Conservation (phyloP, 148 eudicot species). For the Silene latifolia region DNA sequence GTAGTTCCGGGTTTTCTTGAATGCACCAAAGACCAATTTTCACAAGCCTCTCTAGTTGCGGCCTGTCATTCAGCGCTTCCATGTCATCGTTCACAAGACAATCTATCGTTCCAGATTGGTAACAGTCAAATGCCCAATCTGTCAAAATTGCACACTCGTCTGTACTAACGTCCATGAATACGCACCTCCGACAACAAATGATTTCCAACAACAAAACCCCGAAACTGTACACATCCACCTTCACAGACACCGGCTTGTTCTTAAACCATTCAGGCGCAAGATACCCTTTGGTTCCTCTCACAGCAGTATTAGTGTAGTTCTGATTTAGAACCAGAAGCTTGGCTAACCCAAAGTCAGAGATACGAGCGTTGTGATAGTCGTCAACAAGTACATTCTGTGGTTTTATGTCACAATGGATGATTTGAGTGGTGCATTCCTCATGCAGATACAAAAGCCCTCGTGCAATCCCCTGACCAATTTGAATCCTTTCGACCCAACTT, state of each 20-base stretch:
- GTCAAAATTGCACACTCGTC: conserved; percentile 24
- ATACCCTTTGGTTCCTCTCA: conserved; percentile 65
- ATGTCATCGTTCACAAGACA: conserved; percentile 10
- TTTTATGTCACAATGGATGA: conserved; percentile 68
- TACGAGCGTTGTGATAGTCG: conserved; percentile 39
- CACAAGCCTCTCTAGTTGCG: conserved; percentile 11
- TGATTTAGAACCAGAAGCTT: conserved; percentile 48
- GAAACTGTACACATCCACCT: conserved; percentile 57
- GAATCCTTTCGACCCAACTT: conserved; percentile 35
- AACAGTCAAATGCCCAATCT: conserved; percentile 43
- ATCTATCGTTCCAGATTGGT: conserved; percentile 13
- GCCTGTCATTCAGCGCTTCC: conserved; percentile 11
- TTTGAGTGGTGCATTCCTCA: conserved; percentile 56
- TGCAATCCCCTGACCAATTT: conserved; percentile 33
- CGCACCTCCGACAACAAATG: conserved; percentile 27
- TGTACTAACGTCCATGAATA: conserved; percentile 5
- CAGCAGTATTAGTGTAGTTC: conserved; percentile 41
- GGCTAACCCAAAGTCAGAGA: conserved; percentile 60
- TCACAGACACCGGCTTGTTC: conserved; percentile 37
- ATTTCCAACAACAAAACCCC: conserved; percentile 46
- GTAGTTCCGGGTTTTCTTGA: conserved; percentile 35
- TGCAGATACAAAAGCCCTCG: conserved; percentile 48
- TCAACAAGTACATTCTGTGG: conserved; percentile 64
- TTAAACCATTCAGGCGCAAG: conserved; percentile 74
- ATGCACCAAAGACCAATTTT: conserved; percentile 39